Base-by-base conservation (phyloP, 148 eudicot genomes). In the Chenopodium berlandieri region DNA sequence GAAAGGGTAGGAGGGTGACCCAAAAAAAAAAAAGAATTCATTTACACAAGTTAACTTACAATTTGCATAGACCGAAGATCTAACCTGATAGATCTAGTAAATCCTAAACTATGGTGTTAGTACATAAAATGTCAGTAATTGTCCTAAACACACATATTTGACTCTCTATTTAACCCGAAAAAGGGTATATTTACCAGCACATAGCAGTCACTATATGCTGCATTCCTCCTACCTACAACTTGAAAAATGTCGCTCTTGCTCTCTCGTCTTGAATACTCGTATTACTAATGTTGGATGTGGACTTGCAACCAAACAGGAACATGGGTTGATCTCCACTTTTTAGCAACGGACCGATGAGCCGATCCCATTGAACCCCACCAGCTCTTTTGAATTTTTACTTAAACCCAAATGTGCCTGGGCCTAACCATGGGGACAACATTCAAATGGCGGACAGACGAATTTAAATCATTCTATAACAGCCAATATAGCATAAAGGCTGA, bases 261-360 rank as follows among this genome's bases (percentile, higher is more conserved):
- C 30, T 34, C 77, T 40, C 44, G 8, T 40, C 44, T 40, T 40
- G 44, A 40, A 40, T 47, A 30, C 73, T 58, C 60, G 75, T 73
- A 73, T 62, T 22, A 31, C 75, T 66, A 27, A 30, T 25, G 58
- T 40, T 20, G 25, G 87, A 85, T 79, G 85, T 83, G 63, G 85
- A 85, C 87, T 75, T 17, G 74, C 80, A 82, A 85, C 79, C 82
- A 79, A 85, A 85, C 76, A 67, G 40, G 82, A 82, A 78, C 87
- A 82, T 78, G 82, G 84, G 82, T 64, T 85, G 67, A 75, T 63
- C 84, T 68, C 76, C 77, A 62, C 22, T 67, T 74, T 40, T 30
- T n/a, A 74, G 48, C 52, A 68, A 19, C 31, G 81, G 54, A 81
- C 54, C 79, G 34, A 75, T 63, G 75, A 69, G 40, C 48, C 58